These are phyloP conservation scores for Umbelopsis vinacea DNA, from an alignment of 192 early-diverging fungal species.

Conservation along the genomic window DNA sequence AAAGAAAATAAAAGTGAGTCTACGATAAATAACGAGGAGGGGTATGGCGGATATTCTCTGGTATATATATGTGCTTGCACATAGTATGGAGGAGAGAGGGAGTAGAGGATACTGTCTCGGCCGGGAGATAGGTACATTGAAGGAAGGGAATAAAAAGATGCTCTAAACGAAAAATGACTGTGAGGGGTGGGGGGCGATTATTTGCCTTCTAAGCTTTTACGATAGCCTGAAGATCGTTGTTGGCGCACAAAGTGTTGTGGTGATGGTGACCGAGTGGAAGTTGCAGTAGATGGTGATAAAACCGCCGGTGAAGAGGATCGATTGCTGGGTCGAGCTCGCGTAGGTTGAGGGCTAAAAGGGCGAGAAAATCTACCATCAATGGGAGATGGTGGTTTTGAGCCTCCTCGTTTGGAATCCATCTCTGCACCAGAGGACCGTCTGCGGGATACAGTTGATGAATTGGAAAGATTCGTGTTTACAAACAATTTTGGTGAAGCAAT, in stretches of 20 bases:
- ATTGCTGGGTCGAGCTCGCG: not conserved
- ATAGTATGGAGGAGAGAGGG: conserved; percentile 18
- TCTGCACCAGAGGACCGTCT: conserved; percentile 12
- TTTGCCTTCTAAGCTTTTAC: conserved; percentile 11
- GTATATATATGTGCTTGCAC: conserved; percentile 20
- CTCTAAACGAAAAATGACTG: not conserved
- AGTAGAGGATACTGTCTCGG: conserved; percentile 12
- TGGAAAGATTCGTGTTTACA: not conserved
- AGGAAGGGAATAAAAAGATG: not conserved
- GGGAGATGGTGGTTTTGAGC: conserved; percentile 8
- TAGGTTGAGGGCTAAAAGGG: not conserved
- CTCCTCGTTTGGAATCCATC: not conserved
- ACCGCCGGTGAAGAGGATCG: conserved; percentile 15
- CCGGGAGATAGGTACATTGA: conserved; percentile 11
- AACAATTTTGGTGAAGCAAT: not conserved
- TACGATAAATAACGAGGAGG: not conserved
- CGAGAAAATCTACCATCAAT: not conserved
- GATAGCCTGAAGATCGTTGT: not conserved
- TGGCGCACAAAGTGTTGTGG: conserved; percentile 8
- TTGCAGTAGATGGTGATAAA: conserved; percentile 13
- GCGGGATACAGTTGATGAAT: not conserved
- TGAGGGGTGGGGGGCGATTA: not conserved
- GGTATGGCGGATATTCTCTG: conserved; percentile 12
- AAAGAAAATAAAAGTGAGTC: not conserved
- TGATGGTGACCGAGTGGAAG: conserved; percentile 13